Base-by-base conservation (phyloP, 345 rosid species). In the Gossypium raimondii region DNA sequence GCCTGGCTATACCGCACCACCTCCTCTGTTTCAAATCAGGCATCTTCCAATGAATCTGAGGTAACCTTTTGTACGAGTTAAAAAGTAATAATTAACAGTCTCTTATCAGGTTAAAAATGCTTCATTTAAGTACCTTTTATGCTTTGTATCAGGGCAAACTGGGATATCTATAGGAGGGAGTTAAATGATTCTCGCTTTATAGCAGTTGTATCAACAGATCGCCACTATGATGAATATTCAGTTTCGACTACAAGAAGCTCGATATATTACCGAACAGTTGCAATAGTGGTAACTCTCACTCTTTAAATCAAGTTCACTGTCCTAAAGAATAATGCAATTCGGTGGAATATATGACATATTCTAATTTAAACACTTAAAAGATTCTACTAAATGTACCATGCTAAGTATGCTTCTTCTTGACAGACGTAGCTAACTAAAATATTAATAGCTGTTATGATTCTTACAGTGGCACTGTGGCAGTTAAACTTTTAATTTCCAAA, bases 1-100 rank as follows among this genome's bases (percentile, higher is more conserved):
- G 86, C 97, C 97, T 24, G 97, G 87, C 45, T 94, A 94, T 76
- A 89, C 97, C 11, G 93, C 94, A 2, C 94, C 97, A 1, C 83
- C 97, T 11, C 96, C 94, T 1, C 73, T 90, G 81, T 84, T 90
- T 77, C 97, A 88, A 66, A 65, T 92, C 56, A 88, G 91, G 48
- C 87, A 83, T 38, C 81, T 92, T 82, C 98, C 98, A 52, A 75
- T 90, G 81, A 86, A 82, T 84, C 85, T 92, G 82, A 87, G 98
- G 92, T 90, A 78, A 55, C 9, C 14, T 34, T 47, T n/a, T 67
- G 63, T 24, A 27, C 2, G 43, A 47, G 27, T 56, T 61, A 3
- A 3, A 34, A 2, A 45, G 59, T 44, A 60, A 38, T 60, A 29
- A 11, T 16, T 22, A 9, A 1, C 38, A 25, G 29, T 13, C 57